phyloP scores from a whole-genome alignment of 345 rosid species.

The Iberis pinnata region DNA sequence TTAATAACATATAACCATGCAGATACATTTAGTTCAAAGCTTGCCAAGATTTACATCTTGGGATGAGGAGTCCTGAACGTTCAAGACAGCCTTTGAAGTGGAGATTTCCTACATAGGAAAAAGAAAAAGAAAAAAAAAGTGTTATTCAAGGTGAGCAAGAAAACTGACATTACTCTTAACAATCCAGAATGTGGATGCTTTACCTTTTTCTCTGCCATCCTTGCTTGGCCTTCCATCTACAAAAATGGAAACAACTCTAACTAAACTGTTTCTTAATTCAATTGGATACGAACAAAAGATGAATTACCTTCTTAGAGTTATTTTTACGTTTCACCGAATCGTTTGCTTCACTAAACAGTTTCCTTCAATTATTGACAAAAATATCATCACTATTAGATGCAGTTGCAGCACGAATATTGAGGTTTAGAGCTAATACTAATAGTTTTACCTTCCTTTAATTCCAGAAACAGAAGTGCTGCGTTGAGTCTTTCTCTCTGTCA shows the following conservation, averaged over 20 bases:
- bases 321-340: constrained; percentile 29
- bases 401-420: neutral
- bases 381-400: neutral
- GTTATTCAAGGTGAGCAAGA: neutral
- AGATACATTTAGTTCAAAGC: constrained; percentile 2
- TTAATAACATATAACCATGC: neutral
- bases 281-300: neutral
- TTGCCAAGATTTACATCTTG: constrained; percentile 31
- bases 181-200: constrained; percentile 3
- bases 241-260: constrained; percentile 11
- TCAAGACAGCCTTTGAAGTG: constrained; percentile 26
- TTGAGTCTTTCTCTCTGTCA: constrained; percentile 39
- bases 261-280: neutral
- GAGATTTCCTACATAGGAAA: constrained; percentile 33
- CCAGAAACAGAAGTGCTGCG: constrained; percentile 28
- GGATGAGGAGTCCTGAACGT: constrained; percentile 16
- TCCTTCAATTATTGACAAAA: constrained; percentile 37
- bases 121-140: constrained; percentile 3
- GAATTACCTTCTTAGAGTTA: constrained; percentile 45
- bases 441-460: constrained; percentile 30
- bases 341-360: constrained; percentile 42
- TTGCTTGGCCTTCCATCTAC: constrained; percentile 22
- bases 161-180: neutral
- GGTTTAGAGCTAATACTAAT: neutral
- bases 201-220: constrained; percentile 12